These are phyloP conservation scores for Rhodomyrtus psidioides DNA, from an alignment of 441 rosid species.

Conservation along the genomic window DNA sequence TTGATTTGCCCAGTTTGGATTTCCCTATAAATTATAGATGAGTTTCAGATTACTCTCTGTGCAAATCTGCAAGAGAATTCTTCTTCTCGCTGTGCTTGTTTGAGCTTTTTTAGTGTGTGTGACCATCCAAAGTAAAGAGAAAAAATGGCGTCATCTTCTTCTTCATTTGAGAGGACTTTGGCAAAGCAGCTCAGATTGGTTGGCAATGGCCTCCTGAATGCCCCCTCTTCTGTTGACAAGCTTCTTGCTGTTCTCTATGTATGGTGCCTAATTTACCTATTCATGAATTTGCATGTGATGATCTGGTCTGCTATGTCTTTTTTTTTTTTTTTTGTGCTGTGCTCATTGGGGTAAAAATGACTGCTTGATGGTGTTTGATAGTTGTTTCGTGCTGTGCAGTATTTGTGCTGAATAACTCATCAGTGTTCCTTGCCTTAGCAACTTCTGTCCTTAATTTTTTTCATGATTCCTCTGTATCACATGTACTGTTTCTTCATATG, in stretches of 20 bases:
- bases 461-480: not conserved
- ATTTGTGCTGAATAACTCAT: not conserved
- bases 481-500: not conserved
- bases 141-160: constrained; percentile 24
- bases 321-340: not conserved
- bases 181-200: constrained; percentile 38
- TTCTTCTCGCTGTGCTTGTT: not conserved
- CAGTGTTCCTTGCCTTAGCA: not conserved
- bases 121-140: not conserved
- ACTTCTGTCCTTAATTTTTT: not conserved
- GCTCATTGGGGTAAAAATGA: not conserved
- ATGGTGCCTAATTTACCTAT: not conserved
- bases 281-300: not conserved
- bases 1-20: not conserved
- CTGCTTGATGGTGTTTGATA: not conserved
- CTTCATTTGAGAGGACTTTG: constrained; percentile 19
- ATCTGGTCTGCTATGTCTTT: not conserved
- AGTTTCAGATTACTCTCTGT: not conserved
- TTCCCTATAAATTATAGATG: not conserved
- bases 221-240: constrained; percentile 36
- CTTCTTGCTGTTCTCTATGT: constrained; percentile 52
- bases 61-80: not conserved
- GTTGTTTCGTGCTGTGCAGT: not conserved
- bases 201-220: constrained; percentile 40
- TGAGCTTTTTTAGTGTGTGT: not conserved